Percentiles rank a stretch among this genome's conserved stretches.
These are phyloP conservation scores for Rhazya stricta DNA, from an alignment of 257 asterid genomes.

Conservation along the genomic window DNA sequence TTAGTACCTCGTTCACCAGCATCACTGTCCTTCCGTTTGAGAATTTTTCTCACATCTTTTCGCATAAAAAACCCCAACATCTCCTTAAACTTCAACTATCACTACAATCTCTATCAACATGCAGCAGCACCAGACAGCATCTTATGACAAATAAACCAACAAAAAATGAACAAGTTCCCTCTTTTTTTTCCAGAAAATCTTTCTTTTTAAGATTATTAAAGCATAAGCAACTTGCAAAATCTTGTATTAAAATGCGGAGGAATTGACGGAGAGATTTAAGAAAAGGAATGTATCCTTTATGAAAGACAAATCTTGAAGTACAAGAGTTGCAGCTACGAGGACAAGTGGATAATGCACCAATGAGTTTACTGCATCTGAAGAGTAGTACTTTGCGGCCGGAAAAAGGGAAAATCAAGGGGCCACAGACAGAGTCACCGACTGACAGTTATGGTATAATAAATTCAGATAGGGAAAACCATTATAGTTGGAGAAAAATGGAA, in stretches of 20 bases:
- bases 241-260: slow-evolving; percentile 6
- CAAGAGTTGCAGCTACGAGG: background rate
- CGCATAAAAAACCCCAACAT: slow-evolving; percentile 63
- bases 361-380: background rate
- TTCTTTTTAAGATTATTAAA: background rate
- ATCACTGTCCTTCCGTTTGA: slow-evolving; percentile 96
- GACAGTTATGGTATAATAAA: background rate
- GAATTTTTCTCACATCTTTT: slow-evolving; percentile 75
- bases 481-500: background rate
- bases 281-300: background rate
- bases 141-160: background rate
- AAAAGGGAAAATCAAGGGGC: slow-evolving; percentile 17
- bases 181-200: background rate
- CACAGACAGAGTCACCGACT: slow-evolving; percentile 8
- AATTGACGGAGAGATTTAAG: slow-evolving; percentile 48
- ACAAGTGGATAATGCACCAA: background rate
- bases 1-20: slow-evolving; percentile 79
- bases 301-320: slow-evolving; percentile 2
- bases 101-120: background rate
- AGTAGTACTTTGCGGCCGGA: background rate
- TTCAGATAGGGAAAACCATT: background rate
- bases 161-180: background rate
- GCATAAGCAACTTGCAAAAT: background rate
- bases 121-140: slow-evolving; percentile 3
- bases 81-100: background rate